Evolutionary conservation across 768 basidiomycete genomes (phyloP), one percentile per base, ranked within the genome.

Genomic region (Phaeotremella fagi): DNA sequence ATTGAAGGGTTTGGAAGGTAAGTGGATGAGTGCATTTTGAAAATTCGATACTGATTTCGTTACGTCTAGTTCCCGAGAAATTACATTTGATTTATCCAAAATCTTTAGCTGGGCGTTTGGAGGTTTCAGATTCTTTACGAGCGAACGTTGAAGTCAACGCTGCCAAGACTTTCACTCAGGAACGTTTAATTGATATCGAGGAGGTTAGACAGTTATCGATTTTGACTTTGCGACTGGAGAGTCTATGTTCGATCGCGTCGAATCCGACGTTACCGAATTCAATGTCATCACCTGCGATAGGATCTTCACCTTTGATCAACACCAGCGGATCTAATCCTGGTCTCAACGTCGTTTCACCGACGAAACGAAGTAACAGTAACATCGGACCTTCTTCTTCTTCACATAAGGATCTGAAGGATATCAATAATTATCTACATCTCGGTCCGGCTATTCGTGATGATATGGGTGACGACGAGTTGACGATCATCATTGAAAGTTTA

Each of bases 1-100:
- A 71, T 82, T 98, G 57, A 98, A 98, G 75, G 95, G 95, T 11
- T 78, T 98, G 46, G 94, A 98, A 75, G 72, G 72, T 73, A 49
- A 52, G 70, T 57, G 11, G 18, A 25, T 4, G 18, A 20, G 31
- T 33, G 31, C 31, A 16, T 33, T 7, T 33, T 16, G 16, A 16
- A 33, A 16, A 16, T 33, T 7, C 7, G 16, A 33, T 7, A 33
- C 31, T 33, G 31, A 33, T 33, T 7, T 33, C 31, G 31, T 33
- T n/a, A n/a, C n/a, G 31, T 7, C 7, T 46, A 73, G 79, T 88
- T 0, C 89, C 90, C 1, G 94, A 97, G 75, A 79, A 81, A 59
- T 78, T 98, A 20, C 87, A 89, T n/a, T 72, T 85, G 16, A 79
- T 97, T 41, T 98, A 89, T 73, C 90, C 94, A 0, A 77, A 73